Evolutionary conservation across 2,329 filamentous ascomycete species (phyloP), one percentile per base, ranked within the genome.

Genomic region (Calcarisporium arbuscula): DNA sequence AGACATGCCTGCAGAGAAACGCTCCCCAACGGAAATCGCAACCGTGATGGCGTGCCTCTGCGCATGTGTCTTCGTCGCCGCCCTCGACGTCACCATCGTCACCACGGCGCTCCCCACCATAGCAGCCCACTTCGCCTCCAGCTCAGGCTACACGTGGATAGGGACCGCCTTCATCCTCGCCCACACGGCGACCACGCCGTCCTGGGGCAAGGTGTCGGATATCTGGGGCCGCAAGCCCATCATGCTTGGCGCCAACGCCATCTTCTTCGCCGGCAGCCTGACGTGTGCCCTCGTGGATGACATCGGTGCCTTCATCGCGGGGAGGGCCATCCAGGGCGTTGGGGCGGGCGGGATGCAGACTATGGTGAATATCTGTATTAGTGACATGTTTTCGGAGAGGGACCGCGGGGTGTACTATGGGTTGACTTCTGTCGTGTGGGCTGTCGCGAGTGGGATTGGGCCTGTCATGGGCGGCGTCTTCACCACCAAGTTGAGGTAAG

Each of bases 111-210:
- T 81, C 6, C 78, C 78, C 1, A 72, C 72, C 8, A 81, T 82
- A 31, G 62, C 71, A 3, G 53, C 56, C 3, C 65, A 81, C 19
- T 70, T 86, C 23, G 51, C 72, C 30, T 80, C 75, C 19, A 74
- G 72, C 12, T 64, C 74, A 1, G 81, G 80, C 6, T 89, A 87
- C 57, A 77, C 79, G 11, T 89, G 84, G 85, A 82, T 90, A 40
- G 84, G 83, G 1, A 78, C 73, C 19, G 76, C 83, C 0, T 89
- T 83, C 54, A 64, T 87, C 4, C 72, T 89, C 9, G 80, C 78
- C 12, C 77, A 77, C 48, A 78, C 82, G 0, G 78, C 82, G 0
- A 69, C 69, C 3, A 75, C 73, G 1, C 81, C 82, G 1, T 72
- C 82, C n/a, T 88, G 83, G 83, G 81, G 79, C 5, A 74, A 72